Evolutionary conservation across 2,329 filamentous ascomycete species (phyloP), one percentile per base, ranked within the genome.

Genomic region (Huntiella decipiens): DNA sequence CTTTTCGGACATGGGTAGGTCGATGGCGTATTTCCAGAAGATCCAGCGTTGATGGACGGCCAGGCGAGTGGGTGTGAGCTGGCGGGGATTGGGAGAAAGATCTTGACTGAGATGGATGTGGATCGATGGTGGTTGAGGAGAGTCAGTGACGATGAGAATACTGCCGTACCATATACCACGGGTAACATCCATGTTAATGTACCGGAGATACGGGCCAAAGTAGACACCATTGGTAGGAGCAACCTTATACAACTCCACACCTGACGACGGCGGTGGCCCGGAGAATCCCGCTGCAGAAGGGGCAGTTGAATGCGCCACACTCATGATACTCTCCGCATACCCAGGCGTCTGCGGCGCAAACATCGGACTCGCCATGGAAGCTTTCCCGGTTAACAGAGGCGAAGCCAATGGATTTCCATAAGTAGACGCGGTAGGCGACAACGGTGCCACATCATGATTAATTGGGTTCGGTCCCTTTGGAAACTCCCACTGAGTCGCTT

Each of bases 401-500:
- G 82, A 85, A 4, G 66, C 70, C 22, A 86, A 61, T 3, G 80
- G 78, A 56, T 85, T 82, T 50, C 79, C 80, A 54, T 84, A 86
- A 0, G 79, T 79, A 43, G 78, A 84, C 4, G 76, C 75, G 1
- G 80, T 79, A 0, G 88, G 88, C 5, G 88, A 95, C 47, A 95
- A 64, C 0, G 88, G 88, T 12, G 77, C 70, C 11, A 82, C 73
- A 50, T 92, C 86, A 52, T 93, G 73, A 51, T 84, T 82, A 45
- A 95, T 69, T 1, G 88, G 88, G 17, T 85, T 94, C 0, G 87
- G 87, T 0, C 88, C 88, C 63, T 95, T 96, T 22, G 91, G 91
- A 54, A 96, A 96, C 57, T 98, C 91, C 91, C 91, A 98, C 58
- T 98, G 91, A 1, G 91, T 98, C 2, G 87, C 85, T 58, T 96